Base-by-base conservation (phyloP, 768 basidiomycete species). In the Inosperma sp. region DNA sequence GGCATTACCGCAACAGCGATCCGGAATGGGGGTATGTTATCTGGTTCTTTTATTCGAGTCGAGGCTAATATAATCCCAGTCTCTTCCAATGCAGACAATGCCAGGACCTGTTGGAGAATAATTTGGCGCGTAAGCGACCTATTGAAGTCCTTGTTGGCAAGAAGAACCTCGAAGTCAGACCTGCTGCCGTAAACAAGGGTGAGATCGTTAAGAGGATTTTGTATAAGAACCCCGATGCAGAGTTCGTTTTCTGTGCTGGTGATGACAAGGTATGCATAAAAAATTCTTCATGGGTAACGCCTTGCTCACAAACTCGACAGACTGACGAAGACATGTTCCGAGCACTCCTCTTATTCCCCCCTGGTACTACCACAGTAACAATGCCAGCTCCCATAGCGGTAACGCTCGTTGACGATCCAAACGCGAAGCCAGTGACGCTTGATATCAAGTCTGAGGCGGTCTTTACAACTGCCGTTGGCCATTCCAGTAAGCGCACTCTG, bases 321-420 rank as follows among this genome's bases (percentile, higher is more conserved):
- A 94, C 94, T 41, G 93, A 97, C 73, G 95, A 99, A 72, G 95
- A 99, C 73, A 99, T 99, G 95, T 97, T 97, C 87, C 86, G 93
- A 57, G 79, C 91, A 0, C 76, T 95, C 1, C 77, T 81, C 19
- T 73, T 85, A 55, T 87, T 88, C 71, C 70, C 72, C 0, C 58
- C 73, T 1, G 76, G 76, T 3, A 65, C 54, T 4, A 73, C 57
- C 40, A 73, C 71, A 51, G 68, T 75, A 10, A 68, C 67, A 7
- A 76, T 88, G 76, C 71, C 80, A 56, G 81, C 78, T 25, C 88
- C 81, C 17, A 69, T 84, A 17, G 69, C 73, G 3, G 74, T 80
- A 3, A 78, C 73, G 4, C 67, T 76, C 47, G 63, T 88, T 72
- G 73, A 81, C 59, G 76, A 64, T 27, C 61, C 70, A 48, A 56